A percentile compares a stretch with the other conserved stretches of the same genome.
phyloP scores from a whole-genome alignment of 257 asterid genomes.

The Paulownia fortunei region DNA sequence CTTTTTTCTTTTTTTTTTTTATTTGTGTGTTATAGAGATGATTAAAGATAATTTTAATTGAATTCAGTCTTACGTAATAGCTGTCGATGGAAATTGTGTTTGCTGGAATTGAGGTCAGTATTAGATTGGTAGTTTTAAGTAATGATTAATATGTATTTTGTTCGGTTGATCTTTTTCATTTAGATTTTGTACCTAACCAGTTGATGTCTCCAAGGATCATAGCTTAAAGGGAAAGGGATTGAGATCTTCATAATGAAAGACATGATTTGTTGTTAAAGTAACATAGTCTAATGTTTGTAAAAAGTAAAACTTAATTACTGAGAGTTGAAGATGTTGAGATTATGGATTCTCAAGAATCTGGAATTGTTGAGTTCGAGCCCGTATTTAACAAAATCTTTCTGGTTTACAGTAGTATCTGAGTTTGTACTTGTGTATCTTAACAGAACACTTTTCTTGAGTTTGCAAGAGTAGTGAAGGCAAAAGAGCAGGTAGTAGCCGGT shows the following conservation, averaged over 20 bases:
- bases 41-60: neutral
- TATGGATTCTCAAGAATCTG: neutral
- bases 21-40: neutral
- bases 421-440: neutral
- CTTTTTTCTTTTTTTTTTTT: neutral
- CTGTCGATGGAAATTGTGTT: neutral
- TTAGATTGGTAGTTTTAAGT: neutral
- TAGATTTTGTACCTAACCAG: neutral
- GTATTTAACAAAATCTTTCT: neutral
- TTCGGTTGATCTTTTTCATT: neutral
- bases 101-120: neutral
- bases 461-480: conserved; percentile 44
- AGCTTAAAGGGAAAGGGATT: neutral
- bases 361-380: neutral
- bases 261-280: neutral
- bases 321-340: neutral
- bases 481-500: conserved; percentile 57
- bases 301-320: neutral
- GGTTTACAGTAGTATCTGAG: neutral
- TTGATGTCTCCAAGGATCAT: neutral
- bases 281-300: neutral
- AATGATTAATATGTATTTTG: neutral
- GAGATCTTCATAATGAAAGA: neutral
- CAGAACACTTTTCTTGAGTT: conserved; percentile 56
- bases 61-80: neutral